phyloP scores from a whole-genome alignment of 805 yeast genomes.

The Hyphopichia homilentoma region DNA sequence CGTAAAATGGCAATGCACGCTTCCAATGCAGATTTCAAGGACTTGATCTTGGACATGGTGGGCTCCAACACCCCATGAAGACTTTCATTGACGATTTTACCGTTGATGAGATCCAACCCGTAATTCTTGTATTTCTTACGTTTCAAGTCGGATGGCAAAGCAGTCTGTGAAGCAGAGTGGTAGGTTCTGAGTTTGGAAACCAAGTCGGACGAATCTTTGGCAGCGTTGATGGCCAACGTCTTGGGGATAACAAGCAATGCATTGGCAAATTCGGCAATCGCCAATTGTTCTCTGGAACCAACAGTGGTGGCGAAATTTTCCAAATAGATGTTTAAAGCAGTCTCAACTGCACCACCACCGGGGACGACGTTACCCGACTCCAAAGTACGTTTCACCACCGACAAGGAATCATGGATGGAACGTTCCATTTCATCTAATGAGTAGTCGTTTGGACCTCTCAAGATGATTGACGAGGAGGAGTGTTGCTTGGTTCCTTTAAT shows the following conservation, averaged over 20 bases:
- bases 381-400: conserved; percentile 92
- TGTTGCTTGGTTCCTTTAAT: conserved; percentile 88
- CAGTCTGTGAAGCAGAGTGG: conserved; percentile 91
- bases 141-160: conserved; percentile 77
- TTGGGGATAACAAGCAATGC: conserved; percentile 91
- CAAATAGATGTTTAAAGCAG: conserved; percentile 89
- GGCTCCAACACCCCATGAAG: conserved; percentile 92
- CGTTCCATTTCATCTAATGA: conserved; percentile 98
- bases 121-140: conserved; percentile 83
- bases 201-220: conserved; percentile 92
- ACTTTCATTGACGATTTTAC: conserved; percentile 85
- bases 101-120: conserved; percentile 88
- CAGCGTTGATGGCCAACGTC: conserved; percentile 95
- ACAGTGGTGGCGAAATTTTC: conserved; percentile 98
- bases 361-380: conserved; percentile 95
- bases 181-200: conserved; percentile 94
- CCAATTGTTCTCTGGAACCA: conserved; percentile 95
- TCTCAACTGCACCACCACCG: conserved; percentile 99
- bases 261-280: conserved; percentile 94
- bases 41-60: conserved; percentile 85
- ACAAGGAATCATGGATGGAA: conserved; percentile 88
- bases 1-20: conserved; percentile 97
- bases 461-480: conserved; percentile 83
- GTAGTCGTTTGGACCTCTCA: conserved; percentile 95
- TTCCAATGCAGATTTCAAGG: conserved; percentile 92